phyloP scores from a whole-genome alignment of 2,329 filamentous ascomycete species.

The Aspergillus fischeri region DNA sequence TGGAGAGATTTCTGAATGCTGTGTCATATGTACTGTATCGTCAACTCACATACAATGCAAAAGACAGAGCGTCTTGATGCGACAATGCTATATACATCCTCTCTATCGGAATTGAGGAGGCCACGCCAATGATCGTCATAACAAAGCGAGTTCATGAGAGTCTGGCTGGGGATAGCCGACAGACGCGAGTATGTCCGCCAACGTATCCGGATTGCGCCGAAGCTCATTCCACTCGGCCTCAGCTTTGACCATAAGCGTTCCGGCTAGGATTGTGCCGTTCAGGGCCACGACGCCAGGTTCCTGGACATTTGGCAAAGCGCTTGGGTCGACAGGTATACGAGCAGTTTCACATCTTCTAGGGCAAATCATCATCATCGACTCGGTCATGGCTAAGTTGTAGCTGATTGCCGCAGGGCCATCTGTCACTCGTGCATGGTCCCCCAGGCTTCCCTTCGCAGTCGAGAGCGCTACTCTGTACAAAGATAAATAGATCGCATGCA shows the following conservation, averaged over 20 bases:
- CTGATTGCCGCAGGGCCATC: conserved; percentile 46
- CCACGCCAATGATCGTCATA: conserved; percentile 8
- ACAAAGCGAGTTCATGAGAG: conserved; percentile 10
- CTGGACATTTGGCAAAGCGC: conserved; percentile 25
- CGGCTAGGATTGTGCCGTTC: conserved; percentile 56
- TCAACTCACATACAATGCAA: background rate
- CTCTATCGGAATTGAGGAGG: background rate
- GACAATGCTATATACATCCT: background rate
- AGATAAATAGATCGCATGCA: conserved; percentile 38
- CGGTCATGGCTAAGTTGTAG: conserved; percentile 58
- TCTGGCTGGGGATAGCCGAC: conserved; percentile 38
- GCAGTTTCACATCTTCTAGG: conserved; percentile 47
- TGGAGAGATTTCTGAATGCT: background rate
- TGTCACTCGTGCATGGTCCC: conserved; percentile 10
- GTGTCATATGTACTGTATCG: background rate
- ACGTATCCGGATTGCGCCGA: conserved; percentile 33
- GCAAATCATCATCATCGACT: conserved; percentile 50
- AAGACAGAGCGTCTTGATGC: background rate
- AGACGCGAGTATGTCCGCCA: conserved; percentile 42
- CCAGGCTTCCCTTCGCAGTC: conserved; percentile 20
- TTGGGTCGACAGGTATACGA: conserved; percentile 36
- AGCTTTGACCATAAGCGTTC: conserved; percentile 57
- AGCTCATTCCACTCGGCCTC: conserved; percentile 52
- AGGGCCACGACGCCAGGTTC: conserved; percentile 45
- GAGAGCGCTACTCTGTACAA: conserved; percentile 39